Evolutionary conservation across 2,329 filamentous ascomycete species (phyloP), one percentile per base, ranked within the genome.

Genomic region (Aspergillus awamori): DNA sequence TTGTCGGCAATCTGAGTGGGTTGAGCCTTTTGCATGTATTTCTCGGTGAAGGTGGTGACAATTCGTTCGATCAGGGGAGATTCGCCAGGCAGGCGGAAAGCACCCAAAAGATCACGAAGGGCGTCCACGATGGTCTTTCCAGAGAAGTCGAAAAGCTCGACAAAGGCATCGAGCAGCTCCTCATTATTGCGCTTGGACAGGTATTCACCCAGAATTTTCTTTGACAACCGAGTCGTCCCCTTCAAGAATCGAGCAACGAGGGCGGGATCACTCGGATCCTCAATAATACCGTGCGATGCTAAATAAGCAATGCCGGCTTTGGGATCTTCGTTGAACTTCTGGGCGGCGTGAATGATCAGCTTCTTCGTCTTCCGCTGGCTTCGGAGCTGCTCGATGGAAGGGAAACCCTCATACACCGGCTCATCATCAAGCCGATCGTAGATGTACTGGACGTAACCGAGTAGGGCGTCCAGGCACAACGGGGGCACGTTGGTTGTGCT

Each of bases 401-500:
- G 91, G 66, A 89, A 87, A 0, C 87, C 87, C 57, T 89, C 87
- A 10, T 78, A 80, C 2, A 79, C 74, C 0, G 91, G 87, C 26
- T 86, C 81, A 57, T 95, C 86, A 54, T 96, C 86, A 17, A 98
- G 79, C 58, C 95, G 86, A 73, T 97, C 93, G 1, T 92, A 90
- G 66, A 99, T 89, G 66, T 92, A 97, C 72, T 97, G 93, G 36
- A 99, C 87, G 70, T 93, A 98, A 15, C 92, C 89, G 24, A 99
- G 82, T 10, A 99, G 82, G 8, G 95, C 93, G 78, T 99, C 95
- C 22, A 99, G 82, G 70, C 95, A 99, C 2, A 99, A 81, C 0
- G 95, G 95, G 15, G 95, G 95, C 1, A 99, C 96, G 73, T 96
- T 99, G 5, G 94, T 97, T 10, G 95, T 99, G 75, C 96, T 99